These are phyloP conservation scores for Alternaria sp. DNA, from an alignment of 2,329 filamentous ascomycete species.

Conservation along the genomic window DNA sequence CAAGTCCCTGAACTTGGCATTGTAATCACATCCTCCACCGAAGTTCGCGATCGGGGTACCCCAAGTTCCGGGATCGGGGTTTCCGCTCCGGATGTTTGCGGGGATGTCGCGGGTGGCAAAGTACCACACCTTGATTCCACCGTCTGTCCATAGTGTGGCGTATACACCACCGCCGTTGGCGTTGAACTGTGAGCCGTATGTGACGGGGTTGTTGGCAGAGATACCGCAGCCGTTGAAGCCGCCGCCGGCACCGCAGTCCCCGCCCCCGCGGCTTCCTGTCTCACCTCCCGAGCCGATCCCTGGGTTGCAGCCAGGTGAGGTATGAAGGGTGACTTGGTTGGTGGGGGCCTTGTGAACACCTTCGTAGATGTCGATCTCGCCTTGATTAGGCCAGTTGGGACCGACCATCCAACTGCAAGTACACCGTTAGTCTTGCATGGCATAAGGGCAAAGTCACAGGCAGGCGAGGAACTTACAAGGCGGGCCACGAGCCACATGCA, in stretches of 20 bases:
- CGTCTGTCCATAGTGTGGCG: slow-evolving; percentile 50
- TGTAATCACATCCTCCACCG: slow-evolving; percentile 44
- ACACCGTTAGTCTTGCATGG: slow-evolving; percentile 7
- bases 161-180: slow-evolving; percentile 53
- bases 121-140: slow-evolving; percentile 57
- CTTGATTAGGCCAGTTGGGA: slow-evolving; percentile 49
- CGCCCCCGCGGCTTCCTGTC: slow-evolving; percentile 34
- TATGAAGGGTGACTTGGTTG: slow-evolving; percentile 49
- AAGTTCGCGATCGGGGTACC: slow-evolving; percentile 50
- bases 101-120: slow-evolving; percentile 52
- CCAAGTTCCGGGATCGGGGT: slow-evolving; percentile 52
- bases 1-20: slow-evolving; percentile 44
- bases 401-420: slow-evolving; percentile 47
- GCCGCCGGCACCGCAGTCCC: slow-evolving; percentile 46
- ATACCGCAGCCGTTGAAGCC: slow-evolving; percentile 46
- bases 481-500: slow-evolving; percentile 49
- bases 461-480: slow-evolving; percentile 36
- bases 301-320: slow-evolving; percentile 42
- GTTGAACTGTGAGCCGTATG: slow-evolving; percentile 50
- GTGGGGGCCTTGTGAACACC: slow-evolving; percentile 47
- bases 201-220: slow-evolving; percentile 30
- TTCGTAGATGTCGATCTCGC: slow-evolving; percentile 47
- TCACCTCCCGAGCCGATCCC: slow-evolving; percentile 41
- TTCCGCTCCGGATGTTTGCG: slow-evolving; percentile 48
- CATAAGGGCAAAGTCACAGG: neutral